Conservation (phyloP, 2,329 filamentous ascomycete species). For the Pseudogymnoascus sp. region DNA sequence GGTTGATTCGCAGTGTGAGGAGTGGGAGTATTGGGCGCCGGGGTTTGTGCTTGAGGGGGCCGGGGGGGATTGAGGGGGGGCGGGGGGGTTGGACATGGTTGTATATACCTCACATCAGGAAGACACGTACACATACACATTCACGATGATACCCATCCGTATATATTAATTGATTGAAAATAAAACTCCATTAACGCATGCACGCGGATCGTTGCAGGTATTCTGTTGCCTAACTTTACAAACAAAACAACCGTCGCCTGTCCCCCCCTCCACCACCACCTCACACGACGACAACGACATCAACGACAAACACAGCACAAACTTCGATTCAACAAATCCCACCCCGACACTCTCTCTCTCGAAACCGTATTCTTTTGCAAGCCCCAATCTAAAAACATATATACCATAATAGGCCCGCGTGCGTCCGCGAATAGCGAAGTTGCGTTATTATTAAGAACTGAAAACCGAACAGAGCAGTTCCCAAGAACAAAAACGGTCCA, state of each 20-base stretch:
- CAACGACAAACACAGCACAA: not conserved
- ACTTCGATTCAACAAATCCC: not conserved
- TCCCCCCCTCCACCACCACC: not conserved
- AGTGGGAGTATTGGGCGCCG: slow-evolving; percentile 92
- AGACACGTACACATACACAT: not conserved
- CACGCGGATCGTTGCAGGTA: not conserved
- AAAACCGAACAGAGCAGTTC: not conserved
- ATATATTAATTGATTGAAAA: not conserved
- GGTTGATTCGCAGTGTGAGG: slow-evolving; percentile 77
- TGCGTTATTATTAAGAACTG: not conserved
- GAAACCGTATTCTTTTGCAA: not conserved
- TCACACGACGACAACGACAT: not conserved
- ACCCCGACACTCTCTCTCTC: not conserved
- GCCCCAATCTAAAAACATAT: not conserved
- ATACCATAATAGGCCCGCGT: not conserved
- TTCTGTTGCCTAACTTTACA: not conserved
- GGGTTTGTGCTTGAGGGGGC: slow-evolving; percentile 50
- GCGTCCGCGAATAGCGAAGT: not conserved
- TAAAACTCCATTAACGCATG: not conserved
- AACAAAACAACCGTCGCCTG: not conserved
- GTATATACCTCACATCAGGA: not conserved
- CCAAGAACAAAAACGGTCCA: not conserved
- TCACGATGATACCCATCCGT: not conserved
- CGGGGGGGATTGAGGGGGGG: slow-evolving; percentile 12
- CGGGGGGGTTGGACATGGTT: not conserved